Percentiles rank a stretch among this genome's conserved stretches.
These are phyloP conservation scores for Toxoplasma gondii DNA, from an alignment of 169 alveolate genomes.

Conservation along the genomic window DNA sequence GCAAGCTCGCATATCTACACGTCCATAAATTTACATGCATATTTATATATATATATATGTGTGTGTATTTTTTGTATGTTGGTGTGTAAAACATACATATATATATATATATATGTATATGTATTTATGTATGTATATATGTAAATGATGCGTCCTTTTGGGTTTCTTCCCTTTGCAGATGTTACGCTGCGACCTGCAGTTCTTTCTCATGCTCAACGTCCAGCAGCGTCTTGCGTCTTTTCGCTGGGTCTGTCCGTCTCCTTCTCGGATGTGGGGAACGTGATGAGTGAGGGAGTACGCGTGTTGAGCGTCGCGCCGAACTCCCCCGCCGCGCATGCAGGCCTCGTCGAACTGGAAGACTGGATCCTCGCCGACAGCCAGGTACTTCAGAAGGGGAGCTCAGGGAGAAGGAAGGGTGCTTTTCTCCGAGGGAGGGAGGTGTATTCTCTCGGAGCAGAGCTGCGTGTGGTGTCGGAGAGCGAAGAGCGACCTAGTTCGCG, in stretches of 20 bases:
- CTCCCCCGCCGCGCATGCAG: constrained; percentile 27
- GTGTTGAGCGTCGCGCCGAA: neutral
- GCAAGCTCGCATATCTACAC: too few species aligned
- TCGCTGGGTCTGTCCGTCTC: constrained; percentile 17
- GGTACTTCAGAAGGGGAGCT: neutral
- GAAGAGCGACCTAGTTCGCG: too few species aligned
- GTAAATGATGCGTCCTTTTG: too few species aligned
- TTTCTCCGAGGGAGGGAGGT: too few species aligned
- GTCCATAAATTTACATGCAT: too few species aligned
- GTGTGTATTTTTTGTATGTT: neutral
- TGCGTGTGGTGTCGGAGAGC: too few species aligned
- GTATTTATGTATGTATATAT: neutral
- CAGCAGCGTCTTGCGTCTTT: neutral
- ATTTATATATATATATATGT: too few species aligned
- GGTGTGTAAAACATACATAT: neutral
- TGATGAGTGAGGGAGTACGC: constrained; percentile 14
- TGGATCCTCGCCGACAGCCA: constrained; percentile 13
- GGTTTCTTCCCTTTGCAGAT: neutral
- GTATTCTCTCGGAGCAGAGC: too few species aligned
- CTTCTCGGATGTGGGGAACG: neutral
- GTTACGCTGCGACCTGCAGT: neutral
- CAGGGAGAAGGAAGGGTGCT: neutral
- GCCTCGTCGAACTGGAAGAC: neutral
- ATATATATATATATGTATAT: neutral
- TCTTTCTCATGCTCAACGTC: neutral